Percentiles rank a stretch among this genome's conserved stretches.
phyloP scores from a whole-genome alignment of 2,329 filamentous ascomycete species.

The Bimuria novae-zelandiae region DNA sequence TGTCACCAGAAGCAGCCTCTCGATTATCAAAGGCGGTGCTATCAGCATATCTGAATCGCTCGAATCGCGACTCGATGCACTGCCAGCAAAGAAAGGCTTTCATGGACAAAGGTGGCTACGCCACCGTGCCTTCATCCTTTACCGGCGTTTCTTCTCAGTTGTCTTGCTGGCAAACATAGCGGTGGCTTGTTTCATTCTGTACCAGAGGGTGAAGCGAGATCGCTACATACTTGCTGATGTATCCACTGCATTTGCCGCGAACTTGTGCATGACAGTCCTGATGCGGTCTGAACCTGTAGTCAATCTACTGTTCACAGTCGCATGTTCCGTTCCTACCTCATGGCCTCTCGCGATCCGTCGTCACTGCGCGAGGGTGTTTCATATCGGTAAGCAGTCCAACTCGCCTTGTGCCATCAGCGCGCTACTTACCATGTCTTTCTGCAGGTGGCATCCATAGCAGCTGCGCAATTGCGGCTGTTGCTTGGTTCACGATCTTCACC shows the following conservation, averaged over 20 bases:
- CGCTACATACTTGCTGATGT: slow-evolving; percentile 32
- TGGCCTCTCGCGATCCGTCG: slow-evolving; percentile 39
- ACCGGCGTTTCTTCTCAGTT: slow-evolving; percentile 37
- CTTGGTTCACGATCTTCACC: slow-evolving; percentile 53
- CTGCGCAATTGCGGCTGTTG: slow-evolving; percentile 39
- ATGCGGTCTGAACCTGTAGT: slow-evolving; percentile 45
- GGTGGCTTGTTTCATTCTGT: slow-evolving; percentile 33
- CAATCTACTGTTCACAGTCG: slow-evolving; percentile 42
- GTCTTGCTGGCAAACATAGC: slow-evolving; percentile 34
- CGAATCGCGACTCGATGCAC: slow-evolving; percentile 9
- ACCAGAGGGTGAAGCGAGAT: slow-evolving; percentile 22
- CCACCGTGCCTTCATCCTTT: slow-evolving; percentile 38
- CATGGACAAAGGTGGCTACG: slow-evolving; percentile 39
- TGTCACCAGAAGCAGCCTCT: slow-evolving; percentile 15
- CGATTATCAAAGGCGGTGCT: slow-evolving; percentile 18
- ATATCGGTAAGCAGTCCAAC: slow-evolving; percentile 29
- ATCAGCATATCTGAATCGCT: slow-evolving; percentile 21
- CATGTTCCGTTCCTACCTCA: slow-evolving; percentile 39
- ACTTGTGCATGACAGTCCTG: slow-evolving; percentile 40
- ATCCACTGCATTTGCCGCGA: slow-evolving; percentile 46
- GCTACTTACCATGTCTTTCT: background rate
- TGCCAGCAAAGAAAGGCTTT: slow-evolving; percentile 33
- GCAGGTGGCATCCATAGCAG: slow-evolving; percentile 43
- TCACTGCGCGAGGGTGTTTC: slow-evolving; percentile 41
- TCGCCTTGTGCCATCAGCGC: too few relatives aligned